A percentile compares a stretch with the other conserved stretches of the same genome.
Evolutionary conservation across 208 protist genomes (phyloP).

Genomic region (Trypanosoma congolense): DNA sequence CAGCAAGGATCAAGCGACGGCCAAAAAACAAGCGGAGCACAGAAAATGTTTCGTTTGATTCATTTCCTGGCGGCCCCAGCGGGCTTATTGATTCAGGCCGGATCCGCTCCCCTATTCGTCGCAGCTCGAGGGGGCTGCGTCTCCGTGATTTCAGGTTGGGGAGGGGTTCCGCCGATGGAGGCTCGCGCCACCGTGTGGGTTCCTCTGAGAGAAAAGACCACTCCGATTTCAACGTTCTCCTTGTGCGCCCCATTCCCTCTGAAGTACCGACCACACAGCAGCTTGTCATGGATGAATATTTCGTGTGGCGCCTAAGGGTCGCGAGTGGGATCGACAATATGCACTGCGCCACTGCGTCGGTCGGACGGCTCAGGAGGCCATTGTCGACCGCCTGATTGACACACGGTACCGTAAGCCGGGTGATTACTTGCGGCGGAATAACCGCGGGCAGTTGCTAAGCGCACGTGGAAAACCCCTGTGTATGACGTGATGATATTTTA

Average conservation of each 20-base stretch:
- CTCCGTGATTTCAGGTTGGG: background rate
- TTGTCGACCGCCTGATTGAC: slow-evolving; percentile 60
- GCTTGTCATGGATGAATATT: slow-evolving; percentile 15
- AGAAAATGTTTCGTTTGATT: slow-evolving; percentile 1
- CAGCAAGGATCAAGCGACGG: slow-evolving; percentile 4
- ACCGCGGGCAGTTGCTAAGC: slow-evolving; percentile 13
- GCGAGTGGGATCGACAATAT: slow-evolving; percentile 80
- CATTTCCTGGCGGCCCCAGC: background rate
- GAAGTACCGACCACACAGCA: slow-evolving; percentile 24
- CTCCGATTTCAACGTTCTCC: slow-evolving; percentile 21
- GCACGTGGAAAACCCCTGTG: slow-evolving; percentile 16
- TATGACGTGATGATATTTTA: too few relatives aligned
- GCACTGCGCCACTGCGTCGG: slow-evolving; percentile 53
- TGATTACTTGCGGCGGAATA: slow-evolving; percentile 31
- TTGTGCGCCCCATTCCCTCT: slow-evolving; percentile 40
- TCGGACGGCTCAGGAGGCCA: slow-evolving; percentile 59
- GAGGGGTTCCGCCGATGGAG: background rate
- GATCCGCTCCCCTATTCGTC: slow-evolving; percentile 17
- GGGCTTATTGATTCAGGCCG: slow-evolving; percentile 23
- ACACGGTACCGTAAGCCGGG: slow-evolving; percentile 66
- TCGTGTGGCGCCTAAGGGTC: slow-evolving; percentile 42
- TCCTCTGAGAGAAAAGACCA: background rate
- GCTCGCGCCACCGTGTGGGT: background rate
- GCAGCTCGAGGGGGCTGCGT: background rate
- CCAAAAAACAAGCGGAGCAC: slow-evolving; percentile 6